Percentiles rank a stretch among this genome's conserved stretches.
Evolutionary conservation across 495 filamentous ascomycete genomes (phyloP).

Genomic region (Cetradonia linearis): DNA sequence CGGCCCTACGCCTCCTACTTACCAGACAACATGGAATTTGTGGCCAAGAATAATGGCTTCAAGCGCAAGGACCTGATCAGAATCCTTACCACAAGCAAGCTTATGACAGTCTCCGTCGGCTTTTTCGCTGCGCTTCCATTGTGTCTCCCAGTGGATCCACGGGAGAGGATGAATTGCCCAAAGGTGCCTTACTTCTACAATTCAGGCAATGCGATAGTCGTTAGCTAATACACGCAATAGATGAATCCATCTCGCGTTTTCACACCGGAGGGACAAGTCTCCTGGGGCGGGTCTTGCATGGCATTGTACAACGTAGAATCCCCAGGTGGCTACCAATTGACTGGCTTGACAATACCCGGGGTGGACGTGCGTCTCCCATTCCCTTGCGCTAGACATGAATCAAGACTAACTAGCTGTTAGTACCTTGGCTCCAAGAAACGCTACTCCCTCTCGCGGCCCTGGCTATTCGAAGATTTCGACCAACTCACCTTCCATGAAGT

Average conservation of each 20-base stretch:
- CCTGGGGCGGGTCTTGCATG: conserved; percentile 46
- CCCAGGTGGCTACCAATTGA: conserved; percentile 50
- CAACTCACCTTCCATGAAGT: conserved; percentile 47
- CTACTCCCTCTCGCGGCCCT: conserved; percentile 37
- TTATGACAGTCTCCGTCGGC: conserved; percentile 46
- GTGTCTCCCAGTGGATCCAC: conserved; percentile 46
- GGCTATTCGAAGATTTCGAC: conserved; percentile 51
- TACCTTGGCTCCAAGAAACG: conserved; percentile 41
- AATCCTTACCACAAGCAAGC: conserved; percentile 38
- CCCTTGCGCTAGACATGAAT: not conserved
- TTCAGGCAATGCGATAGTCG: not conserved
- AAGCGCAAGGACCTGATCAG: conserved; percentile 36
- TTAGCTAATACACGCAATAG: not conserved
- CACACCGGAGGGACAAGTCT: conserved; percentile 45
- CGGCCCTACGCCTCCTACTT: conserved; percentile 48
- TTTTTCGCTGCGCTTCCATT: conserved; percentile 48
- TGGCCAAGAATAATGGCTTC: conserved; percentile 49
- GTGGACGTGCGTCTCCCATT: conserved; percentile 30
- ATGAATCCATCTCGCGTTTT: conserved; percentile 49
- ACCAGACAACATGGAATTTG: conserved; percentile 47
- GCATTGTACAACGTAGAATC: conserved; percentile 48
- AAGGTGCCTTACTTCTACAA: conserved; percentile 27
- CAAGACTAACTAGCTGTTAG: not conserved
- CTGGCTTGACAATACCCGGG: conserved; percentile 44
- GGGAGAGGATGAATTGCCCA: conserved; percentile 41